A percentile compares a stretch with the other conserved stretches of the same genome.
These are phyloP conservation scores for Pythium volutum DNA, from an alignment of 352 stramenopile genomes.

Conservation along the genomic window DNA sequence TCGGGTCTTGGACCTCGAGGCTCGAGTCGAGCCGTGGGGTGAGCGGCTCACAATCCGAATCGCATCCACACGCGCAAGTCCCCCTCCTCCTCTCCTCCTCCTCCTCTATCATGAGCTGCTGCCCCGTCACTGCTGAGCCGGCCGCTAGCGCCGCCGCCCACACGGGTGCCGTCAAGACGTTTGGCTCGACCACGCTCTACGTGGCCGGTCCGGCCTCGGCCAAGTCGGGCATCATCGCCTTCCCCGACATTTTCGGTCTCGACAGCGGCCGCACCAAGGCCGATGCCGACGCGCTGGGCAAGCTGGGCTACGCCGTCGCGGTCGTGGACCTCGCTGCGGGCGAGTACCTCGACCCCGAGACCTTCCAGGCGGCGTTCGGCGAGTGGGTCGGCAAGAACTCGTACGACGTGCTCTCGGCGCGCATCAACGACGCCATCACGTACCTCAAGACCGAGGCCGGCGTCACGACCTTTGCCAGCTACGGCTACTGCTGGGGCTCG, in stretches of 20 bases:
- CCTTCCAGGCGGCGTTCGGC: constrained; percentile 28
- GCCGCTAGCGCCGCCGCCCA: constrained; percentile 39
- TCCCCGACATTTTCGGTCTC: constrained; percentile 74
- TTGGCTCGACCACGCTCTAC: constrained; percentile 68
- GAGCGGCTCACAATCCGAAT: constrained; percentile 20
- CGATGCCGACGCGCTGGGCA: constrained; percentile 67
- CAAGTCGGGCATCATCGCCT: constrained; percentile 66
- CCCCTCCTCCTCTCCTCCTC: not conserved
- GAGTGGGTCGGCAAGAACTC: constrained; percentile 74
- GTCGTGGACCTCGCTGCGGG: constrained; percentile 62
- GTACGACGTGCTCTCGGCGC: constrained; percentile 46
- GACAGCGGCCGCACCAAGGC: constrained; percentile 81
- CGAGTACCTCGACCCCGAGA: constrained; percentile 49
- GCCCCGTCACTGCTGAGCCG: constrained; percentile 64
- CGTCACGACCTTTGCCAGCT: constrained; percentile 61
- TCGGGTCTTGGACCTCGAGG: no score
- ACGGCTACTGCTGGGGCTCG: constrained; percentile 83
- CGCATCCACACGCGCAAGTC: constrained; percentile 7
- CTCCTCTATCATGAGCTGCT: constrained; percentile 56
- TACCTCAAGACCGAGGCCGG: constrained; percentile 66
- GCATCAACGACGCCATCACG: constrained; percentile 68
- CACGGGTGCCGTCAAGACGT: constrained; percentile 60
- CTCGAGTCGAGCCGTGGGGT: no score
- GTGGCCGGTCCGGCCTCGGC: constrained; percentile 59
- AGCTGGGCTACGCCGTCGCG: constrained; percentile 73